phyloP scores from a whole-genome alignment of 306 rosid species.

The Senna tora region DNA sequence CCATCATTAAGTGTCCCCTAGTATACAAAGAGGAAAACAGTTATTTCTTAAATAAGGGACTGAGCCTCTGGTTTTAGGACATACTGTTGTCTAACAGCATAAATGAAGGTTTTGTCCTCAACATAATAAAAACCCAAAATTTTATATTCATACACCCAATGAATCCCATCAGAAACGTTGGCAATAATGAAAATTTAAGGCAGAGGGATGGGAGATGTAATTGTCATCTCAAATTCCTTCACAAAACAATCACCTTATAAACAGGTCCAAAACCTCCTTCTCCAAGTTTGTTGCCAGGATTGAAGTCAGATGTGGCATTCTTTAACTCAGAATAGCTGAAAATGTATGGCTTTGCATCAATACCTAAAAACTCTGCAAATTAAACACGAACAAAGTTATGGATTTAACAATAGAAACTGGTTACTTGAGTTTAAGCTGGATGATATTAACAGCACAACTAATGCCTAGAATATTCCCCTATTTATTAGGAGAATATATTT shows the following conservation, averaged over 20 bases:
- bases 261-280: slow-evolving; percentile 96
- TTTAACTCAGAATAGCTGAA: slow-evolving; percentile 65
- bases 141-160: background rate
- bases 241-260: slow-evolving; percentile 54
- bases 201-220: background rate
- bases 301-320: slow-evolving; percentile 71
- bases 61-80: background rate
- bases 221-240: background rate
- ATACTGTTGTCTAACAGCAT: background rate
- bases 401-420: background rate
- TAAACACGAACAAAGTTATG: slow-evolving; percentile 31
- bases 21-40: slow-evolving; percentile 4
- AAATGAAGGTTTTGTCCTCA: background rate
- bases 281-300: slow-evolving; percentile 64
- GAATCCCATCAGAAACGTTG: background rate
- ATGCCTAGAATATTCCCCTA: no score
- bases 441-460: no score
- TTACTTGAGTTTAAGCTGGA: background rate
- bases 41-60: background rate
- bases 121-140: background rate
- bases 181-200: background rate
- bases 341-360: slow-evolving; percentile 70
- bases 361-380: slow-evolving; percentile 66
- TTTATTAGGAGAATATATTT: no score
- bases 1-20: slow-evolving; percentile 85